These are phyloP conservation scores for Globisporangium echinulatum DNA, from an alignment of 352 stramenopile species.

Conservation along the genomic window DNA sequence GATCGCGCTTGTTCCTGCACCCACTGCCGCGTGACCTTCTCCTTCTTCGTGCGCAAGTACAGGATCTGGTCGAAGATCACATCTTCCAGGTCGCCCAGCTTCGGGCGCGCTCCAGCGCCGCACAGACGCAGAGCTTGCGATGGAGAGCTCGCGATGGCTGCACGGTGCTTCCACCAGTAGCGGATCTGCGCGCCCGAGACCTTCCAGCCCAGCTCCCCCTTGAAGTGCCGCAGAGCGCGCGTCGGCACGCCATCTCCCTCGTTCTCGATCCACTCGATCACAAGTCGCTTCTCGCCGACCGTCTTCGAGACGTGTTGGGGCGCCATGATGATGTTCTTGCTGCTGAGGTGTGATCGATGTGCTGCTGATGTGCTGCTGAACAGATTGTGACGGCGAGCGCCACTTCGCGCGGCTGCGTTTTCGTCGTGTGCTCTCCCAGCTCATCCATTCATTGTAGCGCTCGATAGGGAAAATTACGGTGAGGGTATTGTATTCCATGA, in stretches of 20 bases:
- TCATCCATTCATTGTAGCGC: too few relatives aligned
- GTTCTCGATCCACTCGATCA: slow-evolving; percentile 14
- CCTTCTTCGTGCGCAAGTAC: slow-evolving; percentile 5
- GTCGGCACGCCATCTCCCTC: slow-evolving; percentile 10
- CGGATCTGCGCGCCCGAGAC: slow-evolving; percentile 14
- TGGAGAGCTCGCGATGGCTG: slow-evolving; percentile 5
- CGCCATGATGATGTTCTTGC: background rate
- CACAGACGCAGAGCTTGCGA: too few relatives aligned
- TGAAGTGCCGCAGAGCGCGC: slow-evolving; percentile 11
- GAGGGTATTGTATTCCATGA: too few relatives aligned
- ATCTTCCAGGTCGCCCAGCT: slow-evolving; percentile 10
- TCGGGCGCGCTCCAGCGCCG: too few relatives aligned
- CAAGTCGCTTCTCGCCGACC: slow-evolving; percentile 11
- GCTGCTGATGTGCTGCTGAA: too few relatives aligned
- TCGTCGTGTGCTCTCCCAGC: too few relatives aligned
- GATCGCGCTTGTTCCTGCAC: slow-evolving; percentile 6
- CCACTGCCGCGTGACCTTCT: slow-evolving; percentile 12
- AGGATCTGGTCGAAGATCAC: slow-evolving; percentile 14
- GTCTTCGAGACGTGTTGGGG: slow-evolving; percentile 4
- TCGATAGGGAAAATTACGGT: too few relatives aligned
- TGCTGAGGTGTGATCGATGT: background rate
- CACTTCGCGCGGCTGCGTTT: too few relatives aligned
- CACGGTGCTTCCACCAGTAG: slow-evolving; percentile 15
- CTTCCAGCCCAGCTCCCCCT: slow-evolving; percentile 10
- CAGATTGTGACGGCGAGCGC: too few relatives aligned